phyloP scores from a whole-genome alignment of 768 basidiomycete genomes.

The Dioszegia aurantiaca region DNA sequence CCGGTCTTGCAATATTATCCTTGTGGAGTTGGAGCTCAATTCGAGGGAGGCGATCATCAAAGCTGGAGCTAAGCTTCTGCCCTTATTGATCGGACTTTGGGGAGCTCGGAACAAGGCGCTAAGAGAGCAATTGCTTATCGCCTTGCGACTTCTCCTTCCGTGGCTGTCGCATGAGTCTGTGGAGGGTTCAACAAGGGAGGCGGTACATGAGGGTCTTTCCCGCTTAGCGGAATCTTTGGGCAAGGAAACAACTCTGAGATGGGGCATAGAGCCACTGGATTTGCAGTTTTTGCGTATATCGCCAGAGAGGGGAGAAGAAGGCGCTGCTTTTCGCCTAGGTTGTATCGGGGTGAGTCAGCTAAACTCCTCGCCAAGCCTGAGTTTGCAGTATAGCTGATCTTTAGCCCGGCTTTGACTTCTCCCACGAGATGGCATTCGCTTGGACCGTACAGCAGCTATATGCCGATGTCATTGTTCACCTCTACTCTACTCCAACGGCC shows the following conservation, averaged over 20 bases:
- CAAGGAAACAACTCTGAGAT: slow-evolving; percentile 63
- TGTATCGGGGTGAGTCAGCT: not conserved
- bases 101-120: slow-evolving; percentile 68
- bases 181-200: slow-evolving; percentile 7
- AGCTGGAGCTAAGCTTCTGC: slow-evolving; percentile 67
- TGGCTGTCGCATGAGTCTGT: slow-evolving; percentile 58
- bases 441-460: slow-evolving; percentile 52
- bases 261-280: slow-evolving; percentile 66
- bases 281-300: slow-evolving; percentile 67
- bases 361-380: not conserved
- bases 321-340: not conserved
- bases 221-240: slow-evolving; percentile 60
- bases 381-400: not conserved
- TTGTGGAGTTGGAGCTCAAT: slow-evolving; percentile 78
- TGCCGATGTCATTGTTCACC: slow-evolving; percentile 18
- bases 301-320: not conserved
- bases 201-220: slow-evolving; percentile 20
- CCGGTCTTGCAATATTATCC: slow-evolving; percentile 63
- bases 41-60: slow-evolving; percentile 59
- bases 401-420: slow-evolving; percentile 70
- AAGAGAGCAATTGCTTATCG: slow-evolving; percentile 76
- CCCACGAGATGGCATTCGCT: slow-evolving; percentile 49
- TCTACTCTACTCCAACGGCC: not conserved
- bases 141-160: slow-evolving; percentile 69
- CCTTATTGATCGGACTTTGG: slow-evolving; percentile 69